phyloP scores from a whole-genome alignment of 1,284 basidiomycete species.

The Cerioporus squamosus region DNA sequence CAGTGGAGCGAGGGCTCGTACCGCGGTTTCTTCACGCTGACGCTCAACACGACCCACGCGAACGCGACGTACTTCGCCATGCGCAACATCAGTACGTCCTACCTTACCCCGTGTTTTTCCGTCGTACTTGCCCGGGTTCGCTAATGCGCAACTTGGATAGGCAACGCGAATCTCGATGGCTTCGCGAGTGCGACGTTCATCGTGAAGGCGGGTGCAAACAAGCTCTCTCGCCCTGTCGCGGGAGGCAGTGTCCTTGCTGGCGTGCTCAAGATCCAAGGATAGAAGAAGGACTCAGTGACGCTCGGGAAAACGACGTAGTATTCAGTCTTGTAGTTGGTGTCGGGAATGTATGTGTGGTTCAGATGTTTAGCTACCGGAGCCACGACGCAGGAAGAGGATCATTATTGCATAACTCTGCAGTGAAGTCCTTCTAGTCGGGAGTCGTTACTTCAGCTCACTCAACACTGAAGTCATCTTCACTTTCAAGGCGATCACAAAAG shows the following conservation, averaged over 20 bases:
- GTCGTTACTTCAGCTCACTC: too few relatives aligned
- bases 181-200: slow-evolving; percentile 52
- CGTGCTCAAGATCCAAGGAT: slow-evolving; percentile 34
- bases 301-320: too few relatives aligned
- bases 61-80: slow-evolving; percentile 67
- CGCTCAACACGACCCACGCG: slow-evolving; percentile 47
- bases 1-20: slow-evolving; percentile 71
- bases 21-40: slow-evolving; percentile 66
- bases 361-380: too few relatives aligned
- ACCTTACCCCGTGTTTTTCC: background rate
- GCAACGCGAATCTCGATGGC: slow-evolving; percentile 51
- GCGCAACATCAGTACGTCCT: slow-evolving; percentile 50
- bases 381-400: too few relatives aligned
- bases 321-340: too few relatives aligned
- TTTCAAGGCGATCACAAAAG: too few relatives aligned
- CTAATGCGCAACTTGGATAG: slow-evolving; percentile 29
- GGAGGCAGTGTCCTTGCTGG: slow-evolving; percentile 50
- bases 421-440: too few relatives aligned
- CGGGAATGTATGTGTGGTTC: too few relatives aligned
- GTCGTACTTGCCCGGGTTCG: background rate
- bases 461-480: too few relatives aligned
- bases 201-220: slow-evolving; percentile 53
- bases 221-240: slow-evolving; percentile 58
- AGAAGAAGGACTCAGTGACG: too few relatives aligned
- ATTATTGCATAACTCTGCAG: too few relatives aligned